A percentile compares a stretch with the other conserved stretches of the same genome.
phyloP scores from a whole-genome alignment of 1,139 yeast genomes.

The Suhomyces bolitotheri region DNA sequence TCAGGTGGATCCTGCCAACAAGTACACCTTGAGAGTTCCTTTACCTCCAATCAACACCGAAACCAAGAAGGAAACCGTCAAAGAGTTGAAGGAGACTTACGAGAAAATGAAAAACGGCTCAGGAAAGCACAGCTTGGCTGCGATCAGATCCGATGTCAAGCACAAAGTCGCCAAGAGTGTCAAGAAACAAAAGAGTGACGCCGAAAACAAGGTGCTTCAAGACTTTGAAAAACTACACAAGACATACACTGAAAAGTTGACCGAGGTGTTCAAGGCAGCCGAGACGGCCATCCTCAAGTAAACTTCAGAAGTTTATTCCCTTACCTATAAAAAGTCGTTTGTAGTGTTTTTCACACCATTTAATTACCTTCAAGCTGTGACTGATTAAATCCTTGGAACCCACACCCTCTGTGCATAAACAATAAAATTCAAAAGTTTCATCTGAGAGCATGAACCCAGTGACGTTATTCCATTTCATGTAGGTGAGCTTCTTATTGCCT shows the following conservation, averaged over 20 bases:
- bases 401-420: constrained; percentile 33
- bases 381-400: constrained; percentile 34
- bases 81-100: constrained; percentile 59
- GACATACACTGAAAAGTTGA: constrained; percentile 57
- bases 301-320: constrained; percentile 23
- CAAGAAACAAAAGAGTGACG: constrained; percentile 55
- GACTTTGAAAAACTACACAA: constrained; percentile 72
- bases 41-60: constrained; percentile 78
- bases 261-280: constrained; percentile 57
- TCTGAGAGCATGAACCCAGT: constrained; percentile 44
- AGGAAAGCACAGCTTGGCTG: constrained; percentile 46
- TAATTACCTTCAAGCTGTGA: constrained; percentile 35
- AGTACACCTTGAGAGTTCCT: constrained; percentile 71
- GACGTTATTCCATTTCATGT: constrained; percentile 31
- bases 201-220: constrained; percentile 50
- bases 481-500: constrained; percentile 35
- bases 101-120: constrained; percentile 64
- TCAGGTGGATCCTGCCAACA: constrained; percentile 67
- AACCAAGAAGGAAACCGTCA: constrained; percentile 57
- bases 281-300: constrained; percentile 7
- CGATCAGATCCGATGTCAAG: constrained; percentile 62
- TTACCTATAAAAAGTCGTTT: constrained; percentile 36
- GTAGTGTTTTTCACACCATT: constrained; percentile 42
- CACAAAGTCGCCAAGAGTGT: constrained; percentile 52
- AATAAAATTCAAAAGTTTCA: constrained; percentile 39